phyloP scores from a whole-genome alignment of 768 basidiomycete genomes.

The Tricholoma sp. region DNA sequence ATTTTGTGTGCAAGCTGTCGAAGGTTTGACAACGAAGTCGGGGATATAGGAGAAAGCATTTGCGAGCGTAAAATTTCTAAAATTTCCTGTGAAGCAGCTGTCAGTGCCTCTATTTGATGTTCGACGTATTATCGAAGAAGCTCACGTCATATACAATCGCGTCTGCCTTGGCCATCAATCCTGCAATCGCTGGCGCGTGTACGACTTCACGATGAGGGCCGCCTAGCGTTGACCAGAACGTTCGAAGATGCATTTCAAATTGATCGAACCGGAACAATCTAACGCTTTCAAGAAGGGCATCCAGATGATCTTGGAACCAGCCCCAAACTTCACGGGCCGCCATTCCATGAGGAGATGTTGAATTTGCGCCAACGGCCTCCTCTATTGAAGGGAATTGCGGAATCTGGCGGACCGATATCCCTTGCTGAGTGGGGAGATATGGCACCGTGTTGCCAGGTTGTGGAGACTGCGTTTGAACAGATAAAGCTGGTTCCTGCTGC shows the following conservation, averaged over 20 bases:
- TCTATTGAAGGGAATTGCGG: conserved; percentile 83
- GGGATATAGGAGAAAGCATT: conserved; percentile 73
- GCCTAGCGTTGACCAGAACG: conserved; percentile 76
- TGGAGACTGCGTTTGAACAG: conserved; percentile 55
- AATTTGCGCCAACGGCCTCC: conserved; percentile 72
- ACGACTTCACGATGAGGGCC: conserved; percentile 83
- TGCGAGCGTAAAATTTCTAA: conserved; percentile 80
- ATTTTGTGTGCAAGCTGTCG: conserved; percentile 85
- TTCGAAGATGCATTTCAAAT: conserved; percentile 81
- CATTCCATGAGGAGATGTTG: conserved; percentile 70
- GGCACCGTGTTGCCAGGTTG: conserved; percentile 38
- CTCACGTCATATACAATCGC: conserved; percentile 88
- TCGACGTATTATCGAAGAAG: conserved; percentile 15
- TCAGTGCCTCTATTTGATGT: conserved; percentile 7
- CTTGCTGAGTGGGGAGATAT: conserved; percentile 46
- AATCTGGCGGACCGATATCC: conserved; percentile 67
- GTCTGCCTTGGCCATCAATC: conserved; percentile 85
- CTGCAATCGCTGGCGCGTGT: conserved; percentile 84
- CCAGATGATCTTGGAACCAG: conserved; percentile 90
- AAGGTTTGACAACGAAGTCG: conserved; percentile 62
- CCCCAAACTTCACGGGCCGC: conserved; percentile 86
- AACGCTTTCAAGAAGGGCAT: conserved; percentile 74
- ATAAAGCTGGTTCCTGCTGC: conserved; percentile 49
- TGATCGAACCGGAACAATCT: conserved; percentile 80
- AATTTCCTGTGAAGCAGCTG: conserved; percentile 57